Conservation (phyloP, 2,329 filamentous ascomycete species). For the Trichoderma sp. region DNA sequence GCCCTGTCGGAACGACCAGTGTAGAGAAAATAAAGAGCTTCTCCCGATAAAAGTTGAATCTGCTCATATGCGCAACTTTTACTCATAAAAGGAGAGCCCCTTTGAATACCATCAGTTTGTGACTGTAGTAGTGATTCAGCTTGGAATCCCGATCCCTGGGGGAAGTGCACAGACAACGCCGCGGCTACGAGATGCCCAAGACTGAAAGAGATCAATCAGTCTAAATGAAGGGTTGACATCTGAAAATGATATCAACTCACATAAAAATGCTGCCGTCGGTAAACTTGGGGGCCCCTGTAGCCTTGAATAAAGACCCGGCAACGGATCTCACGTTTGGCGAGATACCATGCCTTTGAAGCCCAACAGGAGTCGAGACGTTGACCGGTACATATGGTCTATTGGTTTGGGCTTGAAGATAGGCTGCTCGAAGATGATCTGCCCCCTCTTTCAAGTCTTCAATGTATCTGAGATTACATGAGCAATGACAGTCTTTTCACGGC, state of each 20-base stretch:
- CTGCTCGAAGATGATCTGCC: not conserved
- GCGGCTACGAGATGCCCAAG: conserved; percentile 17
- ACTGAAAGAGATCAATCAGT: not conserved
- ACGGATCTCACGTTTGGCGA: not conserved
- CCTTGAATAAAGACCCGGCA: not conserved
- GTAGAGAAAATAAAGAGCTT: conserved; percentile 16
- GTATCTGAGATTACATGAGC: not conserved
- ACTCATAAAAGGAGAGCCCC: conserved; percentile 12
- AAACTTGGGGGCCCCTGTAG: not conserved
- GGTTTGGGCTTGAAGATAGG: not conserved
- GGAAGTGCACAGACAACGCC: conserved; percentile 9
- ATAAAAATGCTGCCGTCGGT: conserved; percentile 16
- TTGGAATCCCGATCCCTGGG: conserved; percentile 1
- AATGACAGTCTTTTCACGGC: not conserved
- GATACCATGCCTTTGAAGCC: not conserved
- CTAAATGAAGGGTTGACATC: not conserved
- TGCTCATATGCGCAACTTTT: conserved; percentile 7
- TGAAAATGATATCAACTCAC: not conserved
- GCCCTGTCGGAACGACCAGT: conserved; percentile 8
- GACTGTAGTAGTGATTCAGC: not conserved
- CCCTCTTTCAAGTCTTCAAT: conserved; percentile 14
- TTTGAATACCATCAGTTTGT: conserved; percentile 4
- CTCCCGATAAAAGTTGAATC: conserved; percentile 15
- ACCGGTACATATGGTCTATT: not conserved
- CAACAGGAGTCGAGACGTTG: not conserved